Percentiles rank a stretch among this genome's conserved stretches.
Evolutionary conservation across 345 rosid genomes (phyloP).

Genomic region (Dovyalis caffra): DNA sequence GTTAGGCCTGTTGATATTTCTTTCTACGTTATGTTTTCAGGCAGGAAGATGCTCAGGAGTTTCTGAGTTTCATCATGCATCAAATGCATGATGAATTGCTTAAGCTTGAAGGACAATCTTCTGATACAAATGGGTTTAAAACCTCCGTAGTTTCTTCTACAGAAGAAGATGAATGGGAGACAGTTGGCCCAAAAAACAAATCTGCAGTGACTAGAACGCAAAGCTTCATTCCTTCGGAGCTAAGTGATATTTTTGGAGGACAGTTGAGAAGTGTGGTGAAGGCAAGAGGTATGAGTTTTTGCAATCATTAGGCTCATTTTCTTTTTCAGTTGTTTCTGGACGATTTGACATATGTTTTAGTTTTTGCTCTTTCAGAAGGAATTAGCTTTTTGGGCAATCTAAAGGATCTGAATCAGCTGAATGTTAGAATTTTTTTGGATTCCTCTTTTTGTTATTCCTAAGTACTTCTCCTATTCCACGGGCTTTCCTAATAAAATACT

Average conservation of each 20-base stretch:
- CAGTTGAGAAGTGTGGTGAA: constrained; percentile 73
- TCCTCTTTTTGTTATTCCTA: not conserved
- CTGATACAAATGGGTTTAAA: constrained; percentile 32
- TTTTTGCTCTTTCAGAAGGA: not conserved
- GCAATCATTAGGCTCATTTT: not conserved
- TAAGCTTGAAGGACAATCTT: constrained; percentile 55
- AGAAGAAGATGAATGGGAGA: constrained; percentile 96
- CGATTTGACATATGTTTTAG: not conserved
- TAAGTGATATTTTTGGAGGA: constrained; percentile 90
- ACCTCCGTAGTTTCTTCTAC: constrained; percentile 55
- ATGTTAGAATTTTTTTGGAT: not conserved
- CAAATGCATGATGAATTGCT: constrained; percentile 88
- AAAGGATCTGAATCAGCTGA: not conserved
- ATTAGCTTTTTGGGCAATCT: not conserved
- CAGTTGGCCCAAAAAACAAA: constrained; percentile 89
- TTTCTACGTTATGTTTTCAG: constrained; percentile 40
- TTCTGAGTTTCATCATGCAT: constrained; percentile 85
- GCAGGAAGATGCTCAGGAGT: constrained; percentile 99
- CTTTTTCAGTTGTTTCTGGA: not conserved
- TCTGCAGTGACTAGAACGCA: constrained; percentile 90
- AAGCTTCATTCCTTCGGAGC: constrained; percentile 66
- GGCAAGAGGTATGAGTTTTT: constrained; percentile 56
- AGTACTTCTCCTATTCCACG: not conserved
- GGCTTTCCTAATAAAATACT: not conserved
- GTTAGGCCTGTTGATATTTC: not conserved